These are phyloP conservation scores for Aspergillus sclerotialis DNA, from an alignment of 2,329 filamentous ascomycete genomes.

Conservation along the genomic window DNA sequence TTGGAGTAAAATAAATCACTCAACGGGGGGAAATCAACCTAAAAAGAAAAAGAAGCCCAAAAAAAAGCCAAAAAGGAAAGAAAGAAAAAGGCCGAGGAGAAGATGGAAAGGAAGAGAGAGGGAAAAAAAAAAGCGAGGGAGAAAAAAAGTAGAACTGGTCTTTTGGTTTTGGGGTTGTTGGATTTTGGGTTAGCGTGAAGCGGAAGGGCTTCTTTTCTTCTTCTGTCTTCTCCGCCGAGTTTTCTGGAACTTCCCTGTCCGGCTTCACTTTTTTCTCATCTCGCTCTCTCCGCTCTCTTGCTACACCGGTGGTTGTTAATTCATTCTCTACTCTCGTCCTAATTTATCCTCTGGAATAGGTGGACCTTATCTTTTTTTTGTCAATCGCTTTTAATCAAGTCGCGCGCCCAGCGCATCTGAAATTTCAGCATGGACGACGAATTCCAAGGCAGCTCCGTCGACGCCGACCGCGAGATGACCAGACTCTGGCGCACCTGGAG, in stretches of 20 bases:
- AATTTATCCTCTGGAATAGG: too few relatives aligned
- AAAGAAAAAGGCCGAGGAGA: conserved; percentile 7
- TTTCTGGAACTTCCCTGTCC: conserved; percentile 23
- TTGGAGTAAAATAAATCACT: conserved; percentile 3
- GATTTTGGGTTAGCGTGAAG: conserved; percentile 20
- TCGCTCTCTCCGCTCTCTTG: conserved; percentile 3
- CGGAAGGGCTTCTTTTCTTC: conserved; percentile 15
- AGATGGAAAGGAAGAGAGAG: too few relatives aligned
- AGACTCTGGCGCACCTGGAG: conserved; percentile 90
- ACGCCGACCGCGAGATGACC: conserved; percentile 40
- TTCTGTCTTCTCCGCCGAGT: conserved; percentile 23
- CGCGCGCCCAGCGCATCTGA: conserved; percentile 6
- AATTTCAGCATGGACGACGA: conserved; percentile 33
- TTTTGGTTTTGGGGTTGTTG: conserved; percentile 9
- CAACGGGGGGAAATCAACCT: conserved; percentile 1
- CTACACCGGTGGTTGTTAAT: not conserved
- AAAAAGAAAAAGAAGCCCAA: conserved; percentile 3
- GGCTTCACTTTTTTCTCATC: conserved; percentile 11
- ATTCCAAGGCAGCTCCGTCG: conserved; percentile 25
- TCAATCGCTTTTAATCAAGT: conserved; percentile 1
- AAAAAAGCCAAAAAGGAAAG: conserved; percentile 7
- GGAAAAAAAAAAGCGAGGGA: not conserved
- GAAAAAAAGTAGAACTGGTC: too few relatives aligned
- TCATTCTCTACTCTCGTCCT: too few relatives aligned
- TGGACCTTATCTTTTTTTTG: too few relatives aligned